Evolutionary conservation across 345 rosid species (phyloP).

Genomic region (Sonneratia caseolaris): DNA sequence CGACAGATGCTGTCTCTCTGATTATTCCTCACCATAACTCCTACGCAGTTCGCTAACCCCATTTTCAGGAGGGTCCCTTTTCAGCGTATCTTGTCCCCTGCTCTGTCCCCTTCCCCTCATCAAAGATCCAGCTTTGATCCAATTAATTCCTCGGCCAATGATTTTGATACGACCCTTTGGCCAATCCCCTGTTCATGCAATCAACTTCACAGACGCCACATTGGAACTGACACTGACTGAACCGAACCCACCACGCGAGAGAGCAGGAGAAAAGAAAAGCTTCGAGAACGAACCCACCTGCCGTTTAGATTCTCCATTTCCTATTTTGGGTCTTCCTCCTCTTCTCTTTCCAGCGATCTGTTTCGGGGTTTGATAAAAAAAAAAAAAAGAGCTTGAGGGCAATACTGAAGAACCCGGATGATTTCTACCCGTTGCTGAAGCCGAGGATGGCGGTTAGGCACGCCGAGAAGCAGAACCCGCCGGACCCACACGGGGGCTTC

Average conservation of each 20-base stretch:
- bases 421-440: slow-evolving; percentile 79
- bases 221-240: background rate
- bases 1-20: background rate
- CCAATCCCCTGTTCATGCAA: background rate
- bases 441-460: slow-evolving; percentile 55
- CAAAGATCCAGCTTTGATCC: background rate
- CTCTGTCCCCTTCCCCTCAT: background rate
- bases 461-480: slow-evolving; percentile 93
- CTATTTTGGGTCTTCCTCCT: background rate
- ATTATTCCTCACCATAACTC: background rate
- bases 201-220: background rate
- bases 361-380: slow-evolving; percentile 11
- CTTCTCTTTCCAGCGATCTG: background rate
- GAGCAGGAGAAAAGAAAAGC: background rate
- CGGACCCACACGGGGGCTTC: slow-evolving; percentile 82
- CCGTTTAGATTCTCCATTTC: background rate
- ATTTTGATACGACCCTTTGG: background rate
- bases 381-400: slow-evolving; percentile 58
- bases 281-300: background rate
- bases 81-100: background rate
- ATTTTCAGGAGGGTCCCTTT: background rate
- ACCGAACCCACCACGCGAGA: too few relatives aligned
- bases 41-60: background rate
- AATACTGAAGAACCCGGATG: slow-evolving; percentile 71
- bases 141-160: background rate